phyloP scores from a whole-genome alignment of 2,329 filamentous ascomycete genomes.

The Biscogniauxia mediterranea region DNA sequence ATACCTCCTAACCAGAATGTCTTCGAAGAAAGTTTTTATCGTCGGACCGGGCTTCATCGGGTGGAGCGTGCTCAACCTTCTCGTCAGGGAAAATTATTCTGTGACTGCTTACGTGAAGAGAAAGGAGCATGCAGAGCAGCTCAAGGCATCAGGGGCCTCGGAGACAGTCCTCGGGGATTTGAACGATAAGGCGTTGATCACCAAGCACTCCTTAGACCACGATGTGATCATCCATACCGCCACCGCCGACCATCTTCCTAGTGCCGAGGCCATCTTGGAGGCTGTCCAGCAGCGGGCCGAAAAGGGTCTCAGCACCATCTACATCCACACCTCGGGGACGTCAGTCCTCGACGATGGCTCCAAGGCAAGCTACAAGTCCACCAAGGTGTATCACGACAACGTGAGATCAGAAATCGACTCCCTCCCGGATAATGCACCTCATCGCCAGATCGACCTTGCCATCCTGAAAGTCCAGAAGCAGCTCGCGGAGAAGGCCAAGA shows the following conservation, averaged over 20 bases:
- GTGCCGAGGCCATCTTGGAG: slow-evolving; percentile 42
- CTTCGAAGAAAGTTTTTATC: slow-evolving; percentile 38
- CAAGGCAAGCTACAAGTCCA: slow-evolving; percentile 32
- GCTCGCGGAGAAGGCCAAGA: slow-evolving; percentile 39
- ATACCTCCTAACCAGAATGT: slow-evolving; percentile 9
- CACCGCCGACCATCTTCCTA: slow-evolving; percentile 46
- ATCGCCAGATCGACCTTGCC: slow-evolving; percentile 44
- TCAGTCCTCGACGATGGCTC: slow-evolving; percentile 39
- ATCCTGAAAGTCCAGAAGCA: slow-evolving; percentile 38
- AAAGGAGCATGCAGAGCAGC: slow-evolving; percentile 35
- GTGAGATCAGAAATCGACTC: slow-evolving; percentile 39
- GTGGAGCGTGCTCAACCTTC: slow-evolving; percentile 43
- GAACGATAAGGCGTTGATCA: slow-evolving; percentile 39
- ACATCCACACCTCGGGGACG: slow-evolving; percentile 48
- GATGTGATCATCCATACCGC: slow-evolving; percentile 49
- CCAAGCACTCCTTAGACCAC: slow-evolving; percentile 33
- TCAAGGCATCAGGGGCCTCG: slow-evolving; percentile 35
- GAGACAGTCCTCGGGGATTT: slow-evolving; percentile 40
- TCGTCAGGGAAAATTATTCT: slow-evolving; percentile 40
- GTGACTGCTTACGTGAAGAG: slow-evolving; percentile 43
- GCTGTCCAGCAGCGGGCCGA: slow-evolving; percentile 40
- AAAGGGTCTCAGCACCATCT: slow-evolving; percentile 40
- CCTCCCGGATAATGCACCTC: slow-evolving; percentile 40
- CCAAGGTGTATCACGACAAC: slow-evolving; percentile 43
- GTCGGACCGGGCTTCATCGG: slow-evolving; percentile 48